Base-by-base conservation (phyloP, 2,329 filamentous ascomycete species). In the Penicillium expansum region DNA sequence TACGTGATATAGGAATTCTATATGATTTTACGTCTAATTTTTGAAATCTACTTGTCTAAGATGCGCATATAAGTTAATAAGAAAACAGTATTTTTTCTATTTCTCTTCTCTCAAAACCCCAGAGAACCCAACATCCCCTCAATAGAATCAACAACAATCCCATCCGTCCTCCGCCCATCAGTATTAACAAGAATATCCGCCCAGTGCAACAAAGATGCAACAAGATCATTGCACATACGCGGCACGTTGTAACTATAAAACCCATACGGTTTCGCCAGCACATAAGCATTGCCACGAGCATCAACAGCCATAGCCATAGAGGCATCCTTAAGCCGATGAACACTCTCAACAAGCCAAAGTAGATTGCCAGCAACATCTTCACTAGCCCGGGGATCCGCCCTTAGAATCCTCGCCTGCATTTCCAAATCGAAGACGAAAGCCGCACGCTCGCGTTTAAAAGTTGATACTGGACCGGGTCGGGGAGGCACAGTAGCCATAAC, bases 281-380 rank as follows among this genome's bases (percentile, higher is more conserved):
- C 54, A 18, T 41, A 47, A 1, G 41, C 18, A 47, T 47, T 41
- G 16, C 8, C 27, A 8, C 54, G 32, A 3, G 48, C 27, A 20
- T 30, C 14, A 27, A 6, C 27, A 20, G 33, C 41, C 54, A 52
- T 56, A 33, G 20, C 33, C 20, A 56, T 13, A 13, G 48, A 52
- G 13, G 48, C 48, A 27, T 14, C 16, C 35, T 20, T 41, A 6
- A 56, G 9, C 9, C 38, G 29, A 43, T 50, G 5, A 16, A 43
- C 38, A 10, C 2, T 11, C 9, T n/a, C 1, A 48, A 56, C 35
- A 60, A 65, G 55, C 39, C 24, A 41, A 44, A 29, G 7, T 56
- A 62, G 8, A 50, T 50, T 33, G 48, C 43, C 22, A 59, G 59
- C 24, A 48, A 60, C 32, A 56, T 43, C n/a, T 53, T 56, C 47